A percentile compares a stretch with the other conserved stretches of the same genome.
These are phyloP conservation scores for Rhododendron molle DNA, from an alignment of 148 eudicot genomes.

Conservation along the genomic window DNA sequence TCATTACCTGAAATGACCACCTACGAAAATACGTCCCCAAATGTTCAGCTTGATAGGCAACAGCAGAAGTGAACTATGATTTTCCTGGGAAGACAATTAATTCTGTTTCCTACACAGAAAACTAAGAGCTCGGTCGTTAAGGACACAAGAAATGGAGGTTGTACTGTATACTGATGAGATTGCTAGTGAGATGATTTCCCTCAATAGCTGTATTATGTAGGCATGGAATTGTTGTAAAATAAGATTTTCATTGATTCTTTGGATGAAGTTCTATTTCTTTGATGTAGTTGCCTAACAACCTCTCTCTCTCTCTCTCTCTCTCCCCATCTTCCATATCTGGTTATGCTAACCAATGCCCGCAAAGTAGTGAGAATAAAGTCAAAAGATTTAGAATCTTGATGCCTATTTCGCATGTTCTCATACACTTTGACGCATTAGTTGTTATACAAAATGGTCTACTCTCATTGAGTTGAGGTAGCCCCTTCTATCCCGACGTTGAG, in stretches of 20 bases:
- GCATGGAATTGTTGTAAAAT: slow-evolving; percentile 1
- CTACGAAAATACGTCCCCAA: slow-evolving; percentile 27
- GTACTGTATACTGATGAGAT: background rate
- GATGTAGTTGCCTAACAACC: background rate
- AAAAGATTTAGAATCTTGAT: background rate
- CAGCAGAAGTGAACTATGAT: background rate
- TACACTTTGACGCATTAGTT: background rate
- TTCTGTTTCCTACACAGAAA: background rate
- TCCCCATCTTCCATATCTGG: background rate
- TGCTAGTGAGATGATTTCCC: slow-evolving; percentile 5
- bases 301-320: background rate
- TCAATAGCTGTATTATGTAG: background rate
- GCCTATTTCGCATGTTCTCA: background rate
- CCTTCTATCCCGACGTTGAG: too few species aligned
- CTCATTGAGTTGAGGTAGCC: too few species aligned
- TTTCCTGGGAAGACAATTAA: background rate
- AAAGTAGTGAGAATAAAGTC: background rate
- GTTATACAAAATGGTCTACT: too few species aligned
- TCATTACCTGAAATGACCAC: slow-evolving; percentile 14
- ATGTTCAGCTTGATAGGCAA: slow-evolving; percentile 20
- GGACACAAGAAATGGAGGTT: background rate
- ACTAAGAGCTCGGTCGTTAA: background rate
- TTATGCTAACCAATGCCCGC: background rate
- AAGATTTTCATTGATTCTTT: background rate
- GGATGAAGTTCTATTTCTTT: background rate